phyloP scores from a whole-genome alignment of 345 rosid species.

The Brassica juncea region DNA sequence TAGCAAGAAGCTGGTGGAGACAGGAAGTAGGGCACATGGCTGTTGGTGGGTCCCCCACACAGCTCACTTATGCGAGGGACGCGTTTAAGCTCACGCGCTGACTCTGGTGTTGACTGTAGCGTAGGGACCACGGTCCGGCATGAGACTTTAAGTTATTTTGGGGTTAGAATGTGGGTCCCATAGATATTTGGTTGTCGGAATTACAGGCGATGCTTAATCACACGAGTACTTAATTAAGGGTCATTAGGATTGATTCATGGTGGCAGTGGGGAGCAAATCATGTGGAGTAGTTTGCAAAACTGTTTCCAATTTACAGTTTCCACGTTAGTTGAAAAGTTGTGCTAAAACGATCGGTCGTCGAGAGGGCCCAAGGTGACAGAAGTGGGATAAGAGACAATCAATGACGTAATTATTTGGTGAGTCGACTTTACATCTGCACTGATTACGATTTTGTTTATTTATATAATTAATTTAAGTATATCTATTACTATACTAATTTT shows the following conservation, averaged over 20 bases:
- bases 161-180: slow-evolving; percentile 14
- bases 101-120: slow-evolving; percentile 35
- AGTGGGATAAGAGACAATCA: not conserved
- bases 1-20: slow-evolving; percentile 82
- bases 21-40: slow-evolving; percentile 97
- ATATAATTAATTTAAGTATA: too few relatives aligned
- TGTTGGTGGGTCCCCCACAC: slow-evolving; percentile 64
- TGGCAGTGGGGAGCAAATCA: not conserved
- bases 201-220: not conserved
- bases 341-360: not conserved
- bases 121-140: slow-evolving; percentile 26
- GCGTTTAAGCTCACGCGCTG: slow-evolving; percentile 37
- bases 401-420: not conserved
- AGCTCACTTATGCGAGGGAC: slow-evolving; percentile 50
- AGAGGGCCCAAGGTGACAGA: not conserved
- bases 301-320: not conserved
- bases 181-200: not conserved
- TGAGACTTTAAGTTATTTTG: slow-evolving; percentile 18
- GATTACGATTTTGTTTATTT: not conserved
- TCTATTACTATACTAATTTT: too few relatives aligned
- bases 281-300: not conserved
- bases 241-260: not conserved
- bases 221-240: not conserved
- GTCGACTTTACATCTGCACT: not conserved
- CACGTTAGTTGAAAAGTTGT: not conserved